Evolutionary conservation across 2,329 filamentous ascomycete species (phyloP), one percentile per base, ranked within the genome.

Genomic region (Seiridium cupressi): DNA sequence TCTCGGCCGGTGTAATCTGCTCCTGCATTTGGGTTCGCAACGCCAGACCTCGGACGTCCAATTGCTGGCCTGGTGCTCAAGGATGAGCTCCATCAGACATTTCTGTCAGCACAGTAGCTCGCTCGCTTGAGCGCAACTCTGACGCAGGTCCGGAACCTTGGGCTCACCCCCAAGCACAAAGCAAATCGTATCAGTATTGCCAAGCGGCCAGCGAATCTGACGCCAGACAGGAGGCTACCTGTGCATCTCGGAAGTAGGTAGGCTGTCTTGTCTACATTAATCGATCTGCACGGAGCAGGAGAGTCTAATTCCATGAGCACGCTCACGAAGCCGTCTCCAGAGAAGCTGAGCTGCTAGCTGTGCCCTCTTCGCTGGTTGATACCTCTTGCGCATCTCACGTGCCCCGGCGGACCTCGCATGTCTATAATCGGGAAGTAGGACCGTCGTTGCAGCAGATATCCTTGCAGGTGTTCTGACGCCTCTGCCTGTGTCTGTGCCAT

Each of bases 341-440:
- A 26, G 18, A 26, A 26, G 18, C 18, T 26, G 1, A 26, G 18
- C 18, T 26, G 18, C 18, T 26, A 26, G 18, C 18, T 26, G 18
- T 26, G 18, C 18, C 18, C 18, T 26, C 34, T 10, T 40, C 31
- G 31, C 55, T 47, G 32, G n/a, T 31, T 32, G 42, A 26, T 31
- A 11, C 53, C 38, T 10, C 18, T 55, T 55, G 8, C 26, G 26
- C 32, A 58, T 49, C 55, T 40, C 55, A 58, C 46, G 55, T 58
- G 55, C 46, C 35, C 18, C 26, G 11, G 36, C 36, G 34, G 55
- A 34, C 35, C 46, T 51, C 34, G 34, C 34, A 7, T 40, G 55
- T 49, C 55, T 58, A 51, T 42, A 58, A 58, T 46, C 44, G 55
- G 55, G 46, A 58, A 49, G 32, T 48, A 40, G 55, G 44, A 49